Conservation (phyloP, 495 filamentous ascomycete species). For the Xylaria flabelliformis region DNA sequence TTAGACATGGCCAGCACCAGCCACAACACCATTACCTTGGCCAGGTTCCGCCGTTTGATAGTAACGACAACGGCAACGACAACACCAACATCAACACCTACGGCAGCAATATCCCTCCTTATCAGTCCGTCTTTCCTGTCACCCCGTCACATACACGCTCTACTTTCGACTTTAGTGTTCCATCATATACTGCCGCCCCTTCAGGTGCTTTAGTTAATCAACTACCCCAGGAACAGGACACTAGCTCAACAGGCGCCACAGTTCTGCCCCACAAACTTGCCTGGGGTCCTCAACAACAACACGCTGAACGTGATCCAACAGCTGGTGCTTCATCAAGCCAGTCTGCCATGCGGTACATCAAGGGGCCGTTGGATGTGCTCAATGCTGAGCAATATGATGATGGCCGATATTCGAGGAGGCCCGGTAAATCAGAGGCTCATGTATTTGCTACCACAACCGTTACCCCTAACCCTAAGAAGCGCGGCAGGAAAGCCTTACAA, state of each 20-base stretch:
- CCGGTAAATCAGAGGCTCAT: conserved; percentile 30
- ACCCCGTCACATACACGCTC: background rate
- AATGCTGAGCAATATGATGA: conserved; percentile 57
- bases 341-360: conserved; percentile 43
- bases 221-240: conserved; percentile 5
- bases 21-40: conserved; percentile 1
- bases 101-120: background rate
- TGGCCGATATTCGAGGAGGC: conserved; percentile 30
- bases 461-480: conserved; percentile 33
- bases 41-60: background rate
- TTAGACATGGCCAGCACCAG: conserved; percentile 15
- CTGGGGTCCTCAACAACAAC: conserved; percentile 6
- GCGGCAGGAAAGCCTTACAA: conserved; percentile 36
- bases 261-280: conserved; percentile 1
- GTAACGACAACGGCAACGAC: background rate
- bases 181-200: conserved; percentile 5
- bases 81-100: background rate
- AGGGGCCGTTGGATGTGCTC: conserved; percentile 52
- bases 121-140: background rate
- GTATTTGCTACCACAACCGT: conserved; percentile 14
- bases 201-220: conserved; percentile 5
- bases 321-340: conserved; percentile 6
- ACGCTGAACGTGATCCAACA: background rate
- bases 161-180: conserved; percentile 17
- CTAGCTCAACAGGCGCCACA: background rate